A percentile compares a stretch with the other conserved stretches of the same genome.
These are phyloP conservation scores for Colletotrichum sp. DNA, from an alignment of 2,329 filamentous ascomycete genomes.

Conservation along the genomic window DNA sequence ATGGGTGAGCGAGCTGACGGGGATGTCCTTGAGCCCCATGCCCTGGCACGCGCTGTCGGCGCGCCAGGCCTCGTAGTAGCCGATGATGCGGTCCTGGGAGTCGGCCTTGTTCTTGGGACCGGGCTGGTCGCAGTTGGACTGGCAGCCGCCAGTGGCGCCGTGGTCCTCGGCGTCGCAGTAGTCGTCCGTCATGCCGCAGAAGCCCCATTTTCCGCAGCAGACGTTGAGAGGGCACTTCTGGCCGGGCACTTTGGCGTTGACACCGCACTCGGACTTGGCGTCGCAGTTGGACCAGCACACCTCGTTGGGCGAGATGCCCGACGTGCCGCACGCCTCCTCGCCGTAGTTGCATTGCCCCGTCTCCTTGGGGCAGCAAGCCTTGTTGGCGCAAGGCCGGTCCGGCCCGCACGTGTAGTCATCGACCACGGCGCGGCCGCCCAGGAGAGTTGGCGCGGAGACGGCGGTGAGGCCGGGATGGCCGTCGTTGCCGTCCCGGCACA, in stretches of 20 bases:
- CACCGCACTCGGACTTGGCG: slow-evolving; percentile 36
- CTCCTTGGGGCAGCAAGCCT: slow-evolving; percentile 16
- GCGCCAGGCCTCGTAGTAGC: slow-evolving; percentile 36
- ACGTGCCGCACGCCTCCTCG: slow-evolving; percentile 25
- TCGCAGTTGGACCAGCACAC: slow-evolving; percentile 35
- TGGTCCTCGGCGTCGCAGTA: background rate
- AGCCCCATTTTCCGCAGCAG: slow-evolving; percentile 38
- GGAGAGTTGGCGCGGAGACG: too few relatives aligned
- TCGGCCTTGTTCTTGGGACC: slow-evolving; percentile 12
- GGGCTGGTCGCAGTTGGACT: slow-evolving; percentile 28
- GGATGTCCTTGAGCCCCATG: slow-evolving; percentile 20
- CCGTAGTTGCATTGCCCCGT: slow-evolving; percentile 12
- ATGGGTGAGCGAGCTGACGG: slow-evolving; percentile 26
- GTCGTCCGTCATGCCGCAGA: slow-evolving; percentile 30
- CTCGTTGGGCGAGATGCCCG: slow-evolving; percentile 27
- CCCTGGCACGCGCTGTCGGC: slow-evolving; percentile 13
- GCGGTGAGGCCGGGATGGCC: background rate
- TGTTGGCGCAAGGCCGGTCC: background rate
- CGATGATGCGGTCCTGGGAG: slow-evolving; percentile 28
- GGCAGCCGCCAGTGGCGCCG: slow-evolving; percentile 21
- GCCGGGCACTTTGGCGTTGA: slow-evolving; percentile 24
- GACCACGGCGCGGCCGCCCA: too few relatives aligned
- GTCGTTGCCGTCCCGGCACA: background rate
- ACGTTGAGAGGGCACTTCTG: slow-evolving; percentile 40
- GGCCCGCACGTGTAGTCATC: background rate